Evolutionary conservation across 805 yeast genomes (phyloP), one percentile per base, ranked within the genome.

Genomic region (Yarrowia sp.): DNA sequence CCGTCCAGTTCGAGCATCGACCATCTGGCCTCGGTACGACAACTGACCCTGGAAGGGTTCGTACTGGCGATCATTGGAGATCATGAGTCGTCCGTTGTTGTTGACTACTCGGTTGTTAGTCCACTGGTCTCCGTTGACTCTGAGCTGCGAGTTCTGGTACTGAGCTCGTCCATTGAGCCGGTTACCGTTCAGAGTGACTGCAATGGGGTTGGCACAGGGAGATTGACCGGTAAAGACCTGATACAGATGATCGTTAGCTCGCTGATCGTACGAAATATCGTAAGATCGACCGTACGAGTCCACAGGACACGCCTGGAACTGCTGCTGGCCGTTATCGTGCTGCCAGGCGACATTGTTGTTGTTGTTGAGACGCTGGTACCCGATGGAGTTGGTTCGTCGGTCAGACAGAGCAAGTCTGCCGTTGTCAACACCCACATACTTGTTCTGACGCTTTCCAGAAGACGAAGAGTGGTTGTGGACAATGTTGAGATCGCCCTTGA

Each of bases 21-120:
- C 55, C 55, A 48, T 48, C 55, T 48, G 55, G 15, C 55, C 55
- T 35, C 55, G 55, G 55, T 48, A 48, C 4, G 55, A 48, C 13
- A 48, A 41, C 41, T 48, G 55, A 41, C 15, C 55, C 41, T 35
- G 31, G 55, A 48, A 33, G 55, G 55, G 55, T 32, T 48, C 55
- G 41, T 48, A 7, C 15, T 18, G 55, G 1, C n/a, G 31, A 31
- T 48, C 17, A 17, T 48, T 11, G 41, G 55, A 13, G 41, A 48
- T 48, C 55, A 48, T 35, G 15, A 48, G 55, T 35, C 55, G 55
- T 7, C 55, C 55, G 41, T 48, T 17, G 55, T 48, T 48, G 55
- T 48, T 33, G 55, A 48, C n/a, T 13, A 48, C 41, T 17, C 55
- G 55, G 38, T 48, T 35, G 55, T 48, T 48, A 15, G 17, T 35